Base-by-base conservation (phyloP, 495 filamentous ascomycete genomes). In the Jackrogersella multiformis region DNA sequence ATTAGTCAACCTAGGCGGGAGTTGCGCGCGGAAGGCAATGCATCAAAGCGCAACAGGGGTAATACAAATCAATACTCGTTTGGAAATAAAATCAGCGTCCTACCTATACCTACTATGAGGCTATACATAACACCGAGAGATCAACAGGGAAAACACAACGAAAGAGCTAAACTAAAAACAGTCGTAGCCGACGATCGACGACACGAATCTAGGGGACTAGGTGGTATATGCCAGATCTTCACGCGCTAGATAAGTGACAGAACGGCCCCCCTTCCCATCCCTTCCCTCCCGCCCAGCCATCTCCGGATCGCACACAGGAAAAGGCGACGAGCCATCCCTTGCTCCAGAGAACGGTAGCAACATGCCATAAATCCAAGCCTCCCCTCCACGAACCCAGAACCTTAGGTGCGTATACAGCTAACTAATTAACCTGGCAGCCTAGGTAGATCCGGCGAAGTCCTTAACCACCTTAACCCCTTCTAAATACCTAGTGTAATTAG, bases 1-100 rank as follows among this genome's bases (percentile, higher is more conserved):
- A 34, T 44, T 56, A 61, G 42, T 61, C 51, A 36, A 30, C 36
- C 49, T 53, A 69, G 56, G 66, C 45, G 59, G 45, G 60, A 65
- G 67, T 70, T 65, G 67, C 67, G 66, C 66, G 61, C 18, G 56
- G 35, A 54, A 70, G 61, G 67, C 67, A 65, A 70, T 34, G 67
- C 61, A 70, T 61, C 49, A 52, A 61, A 65, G 56, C 67, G 67
- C 56, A 61, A 58, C 61, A n/a, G 39, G 45, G 60, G 51, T 64
- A 69, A 69, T 69, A 64, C 56, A 60, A 59, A 56, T 61, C 42
- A 56, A 60, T 58, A 69, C 44, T 64, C 42, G 35, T 52, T 64
- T 36, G 45, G 41, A 9, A 64, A 59, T 21, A 39, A 15, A 34
- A 41, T n/a, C n/a, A 18, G 34, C 16, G 28, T 42, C 28, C 8